phyloP scores from a whole-genome alignment of 345 rosid species.

The Salix caprea region DNA sequence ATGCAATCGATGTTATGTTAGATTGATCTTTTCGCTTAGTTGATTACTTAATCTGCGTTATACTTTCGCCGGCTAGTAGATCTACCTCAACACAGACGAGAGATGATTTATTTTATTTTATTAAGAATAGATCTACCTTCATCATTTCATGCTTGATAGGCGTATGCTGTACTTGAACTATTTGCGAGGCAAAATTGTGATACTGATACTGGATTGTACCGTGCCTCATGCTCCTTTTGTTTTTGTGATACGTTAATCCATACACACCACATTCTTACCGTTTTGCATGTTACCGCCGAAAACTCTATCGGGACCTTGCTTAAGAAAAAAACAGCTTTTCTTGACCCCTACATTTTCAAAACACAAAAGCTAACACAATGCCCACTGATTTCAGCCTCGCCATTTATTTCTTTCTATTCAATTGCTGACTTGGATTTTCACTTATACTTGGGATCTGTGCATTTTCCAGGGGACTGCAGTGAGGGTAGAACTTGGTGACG shows the following conservation, averaged over 20 bases:
- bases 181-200: not conserved
- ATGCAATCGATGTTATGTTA: not conserved
- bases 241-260: too few species aligned
- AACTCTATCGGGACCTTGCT: too few species aligned
- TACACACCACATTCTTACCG: too few species aligned
- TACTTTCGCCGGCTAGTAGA: not conserved
- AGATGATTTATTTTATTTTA: not conserved
- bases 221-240: not conserved
- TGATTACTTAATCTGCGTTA: not conserved
- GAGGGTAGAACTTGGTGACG: constrained; percentile 91
- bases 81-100: not conserved
- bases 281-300: too few species aligned
- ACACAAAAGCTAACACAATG: too few species aligned
- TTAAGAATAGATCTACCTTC: not conserved
- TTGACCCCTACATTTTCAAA: too few species aligned
- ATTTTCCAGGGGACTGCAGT: constrained; percentile 82
- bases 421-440: not conserved
- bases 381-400: too few species aligned
- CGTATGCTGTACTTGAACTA: not conserved
- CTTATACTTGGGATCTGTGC: not conserved
- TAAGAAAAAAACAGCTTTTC: too few species aligned
- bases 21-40: not conserved
- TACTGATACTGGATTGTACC: not conserved
- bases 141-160: not conserved
- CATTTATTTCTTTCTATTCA: too few species aligned